Evolutionary conservation across 495 filamentous ascomycete species (phyloP), one percentile per base, ranked within the genome.

Genomic region (Penicillium malachiteum): DNA sequence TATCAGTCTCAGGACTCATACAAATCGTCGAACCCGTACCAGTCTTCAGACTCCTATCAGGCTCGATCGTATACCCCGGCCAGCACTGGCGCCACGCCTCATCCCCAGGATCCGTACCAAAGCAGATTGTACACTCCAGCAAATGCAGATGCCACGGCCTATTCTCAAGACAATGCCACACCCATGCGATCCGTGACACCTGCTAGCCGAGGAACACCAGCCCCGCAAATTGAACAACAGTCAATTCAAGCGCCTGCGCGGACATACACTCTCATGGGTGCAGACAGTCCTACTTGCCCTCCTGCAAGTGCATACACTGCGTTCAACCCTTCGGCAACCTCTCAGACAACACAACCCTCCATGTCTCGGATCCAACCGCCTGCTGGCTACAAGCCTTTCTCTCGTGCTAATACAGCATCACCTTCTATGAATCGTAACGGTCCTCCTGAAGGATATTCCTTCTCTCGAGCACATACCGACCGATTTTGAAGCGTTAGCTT

Each of bases 381-480:
- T 43, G 6, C 56, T 12, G 63, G 56, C 3, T 56, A 55, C 12
- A 56, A 56, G 17, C 55, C 58, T n/a, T 66, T 59, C 35, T 42
- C 43, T 7, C 65, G 65, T 11, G 63, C 65, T 3, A 57, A 68
- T 26, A 68, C 65, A 1, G 56, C 52, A 3, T 68, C 65, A 7
- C 58, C 65, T 5, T 59, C 59, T 0, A 66, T 66, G 58, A 55
- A 64, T 43, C 65, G 65, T 4, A 52, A 58, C 34, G 63, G 59
- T 16, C 57, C 63, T 16, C 65, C 65, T n/a, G 55, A 52, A 1
- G 62, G 60, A 21, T 53, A 68, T 33, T 52, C 50, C 1, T 61
- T 68, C 42, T 63, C 58, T 17, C 65, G 65, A 13, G 50, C 65
- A 31, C 56, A 68, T 30, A 68, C 65, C 7, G 53, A 66, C 32